Percentiles rank a stretch among this genome's conserved stretches.
These are phyloP conservation scores for Effrenium voratum DNA, from an alignment of 73 alveolate genomes.

Conservation along the genomic window DNA sequence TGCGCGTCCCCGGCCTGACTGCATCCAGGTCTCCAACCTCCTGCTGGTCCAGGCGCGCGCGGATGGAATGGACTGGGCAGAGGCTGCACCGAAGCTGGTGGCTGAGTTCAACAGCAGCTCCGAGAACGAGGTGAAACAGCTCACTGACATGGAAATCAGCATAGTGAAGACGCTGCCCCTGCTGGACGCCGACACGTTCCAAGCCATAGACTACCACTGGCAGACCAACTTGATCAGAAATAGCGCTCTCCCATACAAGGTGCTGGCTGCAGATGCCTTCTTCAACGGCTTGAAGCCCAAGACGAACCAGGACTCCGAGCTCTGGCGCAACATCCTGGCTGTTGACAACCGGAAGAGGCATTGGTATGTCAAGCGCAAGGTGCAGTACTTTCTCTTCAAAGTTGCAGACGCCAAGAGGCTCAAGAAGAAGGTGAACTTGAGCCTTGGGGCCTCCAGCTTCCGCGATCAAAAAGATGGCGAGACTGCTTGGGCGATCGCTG, in stretches of 20 bases:
- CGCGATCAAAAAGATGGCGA: background rate
- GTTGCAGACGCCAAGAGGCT: background rate
- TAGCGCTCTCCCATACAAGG: background rate
- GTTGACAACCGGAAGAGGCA: background rate
- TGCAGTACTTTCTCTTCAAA: background rate
- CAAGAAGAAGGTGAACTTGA: slow-evolving; percentile 7
- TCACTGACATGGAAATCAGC: background rate
- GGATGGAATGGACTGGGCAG: background rate
- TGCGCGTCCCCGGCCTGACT: background rate
- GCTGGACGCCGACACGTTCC: background rate
- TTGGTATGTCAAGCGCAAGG: background rate
- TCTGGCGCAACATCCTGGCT: background rate
- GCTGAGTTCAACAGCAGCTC: background rate
- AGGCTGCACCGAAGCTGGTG: background rate
- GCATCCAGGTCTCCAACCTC: background rate
- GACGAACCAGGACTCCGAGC: no score
- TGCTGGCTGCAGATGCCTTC: background rate
- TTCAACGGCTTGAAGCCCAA: background rate
- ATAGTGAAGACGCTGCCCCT: background rate
- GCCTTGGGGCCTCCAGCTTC: background rate
- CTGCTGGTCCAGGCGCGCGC: background rate
- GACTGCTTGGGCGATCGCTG: background rate
- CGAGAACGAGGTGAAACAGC: background rate
- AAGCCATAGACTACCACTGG: background rate
- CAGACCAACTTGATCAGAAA: background rate